A percentile compares a stretch with the other conserved stretches of the same genome.
These are phyloP conservation scores for Sarcodon aspratus DNA, from an alignment of 768 basidiomycete genomes.

Conservation along the genomic window DNA sequence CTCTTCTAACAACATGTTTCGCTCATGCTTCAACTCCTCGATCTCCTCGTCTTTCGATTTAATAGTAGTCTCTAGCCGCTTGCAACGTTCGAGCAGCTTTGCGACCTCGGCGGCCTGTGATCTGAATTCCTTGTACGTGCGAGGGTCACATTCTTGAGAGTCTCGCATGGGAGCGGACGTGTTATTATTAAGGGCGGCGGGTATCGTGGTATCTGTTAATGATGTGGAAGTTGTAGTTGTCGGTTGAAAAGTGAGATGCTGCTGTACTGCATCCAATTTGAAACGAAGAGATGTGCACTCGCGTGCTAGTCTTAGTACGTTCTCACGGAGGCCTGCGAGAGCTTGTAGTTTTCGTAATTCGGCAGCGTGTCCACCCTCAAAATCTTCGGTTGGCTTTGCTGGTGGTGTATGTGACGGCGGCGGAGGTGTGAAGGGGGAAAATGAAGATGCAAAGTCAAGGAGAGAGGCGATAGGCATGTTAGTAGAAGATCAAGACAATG, in stretches of 20 bases:
- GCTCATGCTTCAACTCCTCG: slow-evolving; percentile 35
- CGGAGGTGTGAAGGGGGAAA: no score
- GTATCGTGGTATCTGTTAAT: not conserved
- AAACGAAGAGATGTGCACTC: no score
- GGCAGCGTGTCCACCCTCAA: not conserved
- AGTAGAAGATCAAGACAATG: no score
- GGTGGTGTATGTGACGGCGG: no score
- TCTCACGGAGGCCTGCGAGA: slow-evolving; percentile 1
- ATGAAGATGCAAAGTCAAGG: no score
- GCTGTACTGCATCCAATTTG: slow-evolving; percentile 2
- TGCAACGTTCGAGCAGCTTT: slow-evolving; percentile 51
- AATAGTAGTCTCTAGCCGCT: slow-evolving; percentile 48
- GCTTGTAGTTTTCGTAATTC: slow-evolving; percentile 4
- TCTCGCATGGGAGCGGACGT: slow-evolving; percentile 2
- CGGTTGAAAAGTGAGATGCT: slow-evolving; percentile 6
- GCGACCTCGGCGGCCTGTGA: slow-evolving; percentile 41
- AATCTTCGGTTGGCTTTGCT: no score
- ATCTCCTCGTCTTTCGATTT: slow-evolving; percentile 49
- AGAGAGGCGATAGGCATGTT: no score
- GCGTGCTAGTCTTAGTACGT: no score
- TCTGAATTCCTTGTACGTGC: slow-evolving; percentile 32
- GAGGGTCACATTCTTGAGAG: slow-evolving; percentile 4
- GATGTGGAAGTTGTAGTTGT: slow-evolving; percentile 1
- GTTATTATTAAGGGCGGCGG: slow-evolving; percentile 2
- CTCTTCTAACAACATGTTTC: slow-evolving; percentile 18